Evolutionary conservation across 2,329 filamentous ascomycete genomes (phyloP), one percentile per base, ranked within the genome.

Genomic region (Pyrenophora tritici-repentis): DNA sequence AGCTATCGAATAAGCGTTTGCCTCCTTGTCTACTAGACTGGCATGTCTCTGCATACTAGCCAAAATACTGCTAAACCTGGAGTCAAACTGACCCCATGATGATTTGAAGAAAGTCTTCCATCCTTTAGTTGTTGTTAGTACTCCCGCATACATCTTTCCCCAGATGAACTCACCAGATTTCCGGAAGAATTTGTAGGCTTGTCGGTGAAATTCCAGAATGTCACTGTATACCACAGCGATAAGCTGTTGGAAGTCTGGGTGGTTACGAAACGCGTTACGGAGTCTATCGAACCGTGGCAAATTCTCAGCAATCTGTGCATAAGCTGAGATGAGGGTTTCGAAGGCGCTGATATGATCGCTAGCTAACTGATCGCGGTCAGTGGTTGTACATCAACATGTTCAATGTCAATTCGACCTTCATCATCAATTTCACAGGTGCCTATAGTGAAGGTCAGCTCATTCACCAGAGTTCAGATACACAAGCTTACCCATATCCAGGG

Each of bases 401-500:
- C 7, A 4, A 9, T 24, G 6, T 7, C 8, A 24, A 24, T 24
- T 2, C 1, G 6, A 24, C 22, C 22, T 24, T 24, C 8, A 24
- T 24, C 39, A 62, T 56, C 14, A 63, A 17, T 34, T 62, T 63
- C 6, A 63, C 43, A 10, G 60, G 60, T 22, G 53, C 59, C 22
- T 24, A 24, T 24, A 24, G 8, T 7, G 4, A 9, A 24, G 3
- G 22, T 24, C 8, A 4, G 22, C 22, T 24, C 8, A 24, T 24
- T 7, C 22, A 24, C 6, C 6, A 6, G 22, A 6, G 6, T 6
- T 24, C 22, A 24, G 8, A 24, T 2, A 24, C 6, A 24, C 6
- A 24, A 7, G 22, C 22, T 24, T 9, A 24, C 22, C 79, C 78
- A 81, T 0, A 80, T 60, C 71, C 72, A 80, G 0, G 75, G 66